A percentile compares a stretch with the other conserved stretches of the same genome.
Evolutionary conservation across 306 rosid species (phyloP).

Genomic region (Cucurbita maxima): DNA sequence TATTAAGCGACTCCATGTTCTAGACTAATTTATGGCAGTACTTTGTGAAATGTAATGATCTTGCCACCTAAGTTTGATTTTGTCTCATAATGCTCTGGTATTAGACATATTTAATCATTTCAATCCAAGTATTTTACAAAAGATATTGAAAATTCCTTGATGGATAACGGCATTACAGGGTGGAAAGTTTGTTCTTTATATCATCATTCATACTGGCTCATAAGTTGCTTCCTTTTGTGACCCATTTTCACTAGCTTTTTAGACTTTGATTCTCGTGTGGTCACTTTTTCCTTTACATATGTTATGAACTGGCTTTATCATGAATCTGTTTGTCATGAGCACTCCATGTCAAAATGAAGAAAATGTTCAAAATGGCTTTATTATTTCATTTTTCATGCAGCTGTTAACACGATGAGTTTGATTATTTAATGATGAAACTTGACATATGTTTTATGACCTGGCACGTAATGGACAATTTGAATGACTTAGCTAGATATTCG

Average conservation of each 20-base stretch:
- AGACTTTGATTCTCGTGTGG: not conserved
- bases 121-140: not conserved
- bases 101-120: not conserved
- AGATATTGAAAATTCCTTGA: not conserved
- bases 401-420: not conserved
- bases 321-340: not conserved
- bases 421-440: conserved; percentile 3
- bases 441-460: not conserved
- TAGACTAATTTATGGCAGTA: not conserved
- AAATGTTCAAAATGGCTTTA: no score
- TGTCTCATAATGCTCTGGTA: not conserved
- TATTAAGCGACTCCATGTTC: not conserved
- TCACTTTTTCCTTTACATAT: not conserved
- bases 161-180: not conserved
- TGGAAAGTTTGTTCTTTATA: not conserved
- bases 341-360: no score
- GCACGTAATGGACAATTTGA: not conserved
- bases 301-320: not conserved
- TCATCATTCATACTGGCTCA: not conserved
- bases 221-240: not conserved
- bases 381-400: not conserved
- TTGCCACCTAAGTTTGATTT: not conserved
- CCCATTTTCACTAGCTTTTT: not conserved
- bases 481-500: conserved; percentile 2
- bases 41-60: not conserved